Conservation (phyloP, 75 land plant species). For the Adiantum capillusveneris region DNA sequence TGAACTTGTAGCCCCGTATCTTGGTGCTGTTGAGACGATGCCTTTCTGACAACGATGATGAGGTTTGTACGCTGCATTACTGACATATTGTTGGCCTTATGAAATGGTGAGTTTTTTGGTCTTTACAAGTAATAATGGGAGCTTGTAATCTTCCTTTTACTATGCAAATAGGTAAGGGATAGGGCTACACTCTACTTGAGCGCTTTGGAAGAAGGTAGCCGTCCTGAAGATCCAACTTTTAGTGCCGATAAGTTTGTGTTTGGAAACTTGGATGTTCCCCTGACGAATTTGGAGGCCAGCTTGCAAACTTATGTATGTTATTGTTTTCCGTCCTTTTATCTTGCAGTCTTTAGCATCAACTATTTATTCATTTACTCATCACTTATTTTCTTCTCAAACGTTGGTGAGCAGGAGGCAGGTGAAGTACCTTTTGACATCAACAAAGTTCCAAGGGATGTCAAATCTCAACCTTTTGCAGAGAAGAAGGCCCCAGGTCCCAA, state of each 20-base stretch:
- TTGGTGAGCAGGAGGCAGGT: slow-evolving; percentile 56
- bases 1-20: slow-evolving; percentile 82
- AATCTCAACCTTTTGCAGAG: slow-evolving; percentile 71
- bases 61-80: slow-evolving; percentile 49
- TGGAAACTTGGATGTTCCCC: slow-evolving; percentile 70
- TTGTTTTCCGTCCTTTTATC: neutral
- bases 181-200: slow-evolving; percentile 89
- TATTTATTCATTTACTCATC: slow-evolving; percentile 8
- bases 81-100: too few relatives aligned
- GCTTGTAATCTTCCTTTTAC: neutral
- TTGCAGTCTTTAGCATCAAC: neutral
- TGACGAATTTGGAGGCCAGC: slow-evolving; percentile 75
- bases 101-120: too few relatives aligned
- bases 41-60: slow-evolving; percentile 91
- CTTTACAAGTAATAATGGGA: neutral
- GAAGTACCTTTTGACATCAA: slow-evolving; percentile 74
- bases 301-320: slow-evolving; percentile 73
- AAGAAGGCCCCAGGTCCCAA: slow-evolving; percentile 78
- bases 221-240: slow-evolving; percentile 36
- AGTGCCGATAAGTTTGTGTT: slow-evolving; percentile 63
- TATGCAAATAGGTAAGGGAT: slow-evolving; percentile 98
- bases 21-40: slow-evolving; percentile 82
- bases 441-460: slow-evolving; percentile 72
- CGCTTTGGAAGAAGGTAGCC: slow-evolving; percentile 54
- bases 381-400: too few relatives aligned